Evolutionary conservation across 306 rosid genomes (phyloP).

Genomic region (Adenanthera pavonina): DNA sequence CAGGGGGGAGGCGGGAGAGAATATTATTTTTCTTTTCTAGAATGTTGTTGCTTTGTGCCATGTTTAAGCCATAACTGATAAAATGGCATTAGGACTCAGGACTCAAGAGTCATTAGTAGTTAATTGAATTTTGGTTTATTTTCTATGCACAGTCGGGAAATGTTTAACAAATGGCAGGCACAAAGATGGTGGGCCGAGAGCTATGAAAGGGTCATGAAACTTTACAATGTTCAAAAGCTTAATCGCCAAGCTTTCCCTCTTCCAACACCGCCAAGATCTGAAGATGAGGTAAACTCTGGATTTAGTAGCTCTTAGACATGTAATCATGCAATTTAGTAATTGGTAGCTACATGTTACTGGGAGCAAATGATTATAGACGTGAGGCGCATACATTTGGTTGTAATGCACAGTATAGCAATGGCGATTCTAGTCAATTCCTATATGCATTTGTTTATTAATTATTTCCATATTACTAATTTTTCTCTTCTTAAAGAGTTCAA

Average conservation of each 20-base stretch:
- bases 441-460: not conserved
- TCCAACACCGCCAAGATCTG: constrained; percentile 66
- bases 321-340: not conserved
- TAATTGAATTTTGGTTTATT: constrained; percentile 22
- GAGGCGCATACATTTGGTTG: constrained; percentile 13
- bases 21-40: constrained; percentile 17
- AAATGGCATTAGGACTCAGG: constrained; percentile 12
- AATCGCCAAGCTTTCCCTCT: constrained; percentile 62
- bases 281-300: constrained; percentile 61
- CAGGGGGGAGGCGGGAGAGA: not conserved
- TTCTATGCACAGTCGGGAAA: constrained; percentile 53
- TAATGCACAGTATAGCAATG: not conserved
- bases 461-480: not conserved
- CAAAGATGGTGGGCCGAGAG: constrained; percentile 73
- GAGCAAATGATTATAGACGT: not conserved
- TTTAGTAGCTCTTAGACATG: constrained; percentile 14
- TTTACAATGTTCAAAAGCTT: constrained; percentile 63
- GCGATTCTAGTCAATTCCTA: not conserved
- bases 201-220: constrained; percentile 67
- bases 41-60: constrained; percentile 15
- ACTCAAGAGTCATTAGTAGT: not conserved
- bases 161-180: constrained; percentile 70
- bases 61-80: constrained; percentile 13
- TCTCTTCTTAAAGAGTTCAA: not conserved
- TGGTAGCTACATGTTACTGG: constrained; percentile 5